These are phyloP conservation scores for Nepenthes mirabilis DNA, from an alignment of 148 eudicot species.

Conservation along the genomic window DNA sequence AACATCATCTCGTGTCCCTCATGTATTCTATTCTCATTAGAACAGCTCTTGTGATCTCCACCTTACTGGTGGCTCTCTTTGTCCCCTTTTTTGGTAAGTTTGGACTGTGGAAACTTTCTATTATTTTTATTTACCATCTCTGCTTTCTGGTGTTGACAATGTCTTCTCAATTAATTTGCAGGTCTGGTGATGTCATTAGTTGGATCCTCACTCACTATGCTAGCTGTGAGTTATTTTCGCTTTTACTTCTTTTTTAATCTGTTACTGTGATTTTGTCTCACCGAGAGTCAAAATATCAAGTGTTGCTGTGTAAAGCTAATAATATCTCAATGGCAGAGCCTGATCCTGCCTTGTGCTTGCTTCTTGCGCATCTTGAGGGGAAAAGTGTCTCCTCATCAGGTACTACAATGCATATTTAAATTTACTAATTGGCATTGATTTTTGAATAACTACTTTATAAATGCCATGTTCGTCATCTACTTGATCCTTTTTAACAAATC, in stretches of 20 bases:
- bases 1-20: slow-evolving; percentile 27
- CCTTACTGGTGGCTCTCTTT: slow-evolving; percentile 54
- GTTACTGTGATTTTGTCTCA: background rate
- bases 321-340: slow-evolving; percentile 11
- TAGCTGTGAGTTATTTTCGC: slow-evolving; percentile 42
- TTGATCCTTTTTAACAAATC: too few species aligned
- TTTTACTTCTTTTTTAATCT: background rate
- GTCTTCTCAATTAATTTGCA: slow-evolving; percentile 12
- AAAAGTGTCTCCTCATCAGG: slow-evolving; percentile 22
- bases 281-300: too few species aligned
- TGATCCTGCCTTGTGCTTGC: slow-evolving; percentile 32
- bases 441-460: too few species aligned
- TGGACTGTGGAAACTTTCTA: background rate
- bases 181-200: slow-evolving; percentile 89
- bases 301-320: background rate
- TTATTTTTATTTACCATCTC: background rate
- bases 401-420: slow-evolving; percentile 1
- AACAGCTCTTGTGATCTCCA: slow-evolving; percentile 65
- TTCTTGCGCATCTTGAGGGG: slow-evolving; percentile 25
- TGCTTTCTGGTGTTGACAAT: background rate
- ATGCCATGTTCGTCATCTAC: too few species aligned
- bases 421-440: too few species aligned
- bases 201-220: slow-evolving; percentile 83
- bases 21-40: slow-evolving; percentile 63
- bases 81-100: slow-evolving; percentile 83